Evolutionary conservation across 331 rosid genomes (phyloP).

Genomic region (Quercus phellos): DNA sequence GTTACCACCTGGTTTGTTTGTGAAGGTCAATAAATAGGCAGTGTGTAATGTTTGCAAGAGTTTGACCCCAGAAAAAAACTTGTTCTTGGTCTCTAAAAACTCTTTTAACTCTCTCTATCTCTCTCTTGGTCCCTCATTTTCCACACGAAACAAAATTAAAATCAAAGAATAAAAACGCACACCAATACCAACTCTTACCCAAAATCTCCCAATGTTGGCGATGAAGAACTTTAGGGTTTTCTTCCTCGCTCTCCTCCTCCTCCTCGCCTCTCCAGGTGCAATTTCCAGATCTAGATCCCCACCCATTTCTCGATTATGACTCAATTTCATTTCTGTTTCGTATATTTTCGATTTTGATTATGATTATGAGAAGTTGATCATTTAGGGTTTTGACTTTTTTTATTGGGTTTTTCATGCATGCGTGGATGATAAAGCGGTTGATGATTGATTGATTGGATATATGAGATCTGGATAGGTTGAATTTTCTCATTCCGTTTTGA

Average conservation of each 20-base stretch:
- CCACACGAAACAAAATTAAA: background rate
- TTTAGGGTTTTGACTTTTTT: background rate
- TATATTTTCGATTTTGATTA: background rate
- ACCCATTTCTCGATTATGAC: background rate
- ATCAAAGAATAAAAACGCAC: background rate
- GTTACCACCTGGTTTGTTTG: too few species aligned
- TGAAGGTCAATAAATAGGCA: too few species aligned
- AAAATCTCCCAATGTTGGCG: constrained; percentile 32
- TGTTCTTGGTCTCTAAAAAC: background rate
- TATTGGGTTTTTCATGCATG: constrained; percentile 1
- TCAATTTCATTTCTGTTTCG: background rate
- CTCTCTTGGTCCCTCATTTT: background rate
- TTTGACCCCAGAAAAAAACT: constrained; percentile 13
- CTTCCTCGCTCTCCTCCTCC: constrained; percentile 62
- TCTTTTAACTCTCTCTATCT: background rate
- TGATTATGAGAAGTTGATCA: background rate
- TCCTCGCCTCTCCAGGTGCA: constrained; percentile 81
- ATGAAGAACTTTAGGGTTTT: constrained; percentile 41
- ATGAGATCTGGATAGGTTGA: constrained; percentile 23
- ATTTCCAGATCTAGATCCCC: constrained; percentile 55
- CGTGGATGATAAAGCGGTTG: constrained; percentile 33
- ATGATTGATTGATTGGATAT: constrained; percentile 1
- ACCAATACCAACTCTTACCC: background rate
- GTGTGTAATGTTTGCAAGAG: background rate
- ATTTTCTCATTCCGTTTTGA: background rate